Evolutionary conservation across 1,284 basidiomycete species (phyloP).

Genomic region (Tilletia walkeri): DNA sequence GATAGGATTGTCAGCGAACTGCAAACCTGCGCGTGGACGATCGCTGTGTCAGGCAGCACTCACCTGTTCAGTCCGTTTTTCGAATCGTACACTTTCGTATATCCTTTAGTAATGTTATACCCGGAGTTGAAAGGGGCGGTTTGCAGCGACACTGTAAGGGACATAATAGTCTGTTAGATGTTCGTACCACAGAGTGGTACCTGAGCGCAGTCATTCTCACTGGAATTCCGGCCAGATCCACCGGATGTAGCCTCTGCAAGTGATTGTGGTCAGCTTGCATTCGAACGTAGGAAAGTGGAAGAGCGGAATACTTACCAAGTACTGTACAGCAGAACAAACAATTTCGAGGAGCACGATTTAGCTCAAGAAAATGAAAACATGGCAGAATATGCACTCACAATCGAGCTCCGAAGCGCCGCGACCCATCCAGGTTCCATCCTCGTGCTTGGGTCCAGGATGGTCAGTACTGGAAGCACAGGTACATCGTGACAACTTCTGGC

Average conservation of each 20-base stretch:
- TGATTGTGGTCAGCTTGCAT: too few relatives aligned
- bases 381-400: not conserved
- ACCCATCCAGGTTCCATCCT: slow-evolving; percentile 70
- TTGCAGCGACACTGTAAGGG: not conserved
- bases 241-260: not conserved
- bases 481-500: slow-evolving; percentile 69
- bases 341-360: not conserved
- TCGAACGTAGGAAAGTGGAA: too few relatives aligned
- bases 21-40: not conserved
- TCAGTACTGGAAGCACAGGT: slow-evolving; percentile 72
- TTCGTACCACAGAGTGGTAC: not conserved
- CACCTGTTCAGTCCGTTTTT: not conserved
- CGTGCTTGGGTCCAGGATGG: slow-evolving; percentile 73
- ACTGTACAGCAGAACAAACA: not conserved
- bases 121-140: not conserved
- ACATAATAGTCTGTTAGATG: not conserved
- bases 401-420: slow-evolving; percentile 68
- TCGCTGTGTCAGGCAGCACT: not conserved
- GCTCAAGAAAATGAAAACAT: not conserved
- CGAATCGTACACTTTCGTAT: not conserved
- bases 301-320: not conserved
- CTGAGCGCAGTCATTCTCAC: not conserved
- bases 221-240: not conserved
- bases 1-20: not conserved
- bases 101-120: not conserved